Evolutionary conservation across 345 rosid species (phyloP).

Genomic region (Clarkia xantiana): DNA sequence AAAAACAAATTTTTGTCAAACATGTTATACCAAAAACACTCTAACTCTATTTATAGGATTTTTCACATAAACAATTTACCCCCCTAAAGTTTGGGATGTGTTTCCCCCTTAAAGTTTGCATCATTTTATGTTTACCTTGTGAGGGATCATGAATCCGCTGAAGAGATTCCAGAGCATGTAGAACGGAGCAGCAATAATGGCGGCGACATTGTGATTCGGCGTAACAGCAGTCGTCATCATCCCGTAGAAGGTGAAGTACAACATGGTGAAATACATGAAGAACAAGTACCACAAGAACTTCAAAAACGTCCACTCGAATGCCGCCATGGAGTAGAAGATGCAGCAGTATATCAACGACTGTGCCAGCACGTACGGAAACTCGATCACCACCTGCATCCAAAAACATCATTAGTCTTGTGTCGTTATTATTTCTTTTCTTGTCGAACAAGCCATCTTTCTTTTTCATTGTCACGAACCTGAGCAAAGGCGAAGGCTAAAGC

Average conservation of each 20-base stretch:
- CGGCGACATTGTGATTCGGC: slow-evolving; percentile 87
- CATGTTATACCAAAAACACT: too few relatives aligned
- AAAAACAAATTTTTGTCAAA: too few relatives aligned
- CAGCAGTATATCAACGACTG: slow-evolving; percentile 60
- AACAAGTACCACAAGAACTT: slow-evolving; percentile 84
- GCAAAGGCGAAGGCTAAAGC: slow-evolving; percentile 88
- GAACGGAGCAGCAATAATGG: slow-evolving; percentile 82
- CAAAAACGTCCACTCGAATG: slow-evolving; percentile 67
- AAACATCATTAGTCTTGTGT: too few relatives aligned
- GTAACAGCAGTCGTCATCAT: slow-evolving; percentile 98
- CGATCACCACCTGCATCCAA: slow-evolving; percentile 56
- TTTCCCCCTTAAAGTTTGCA: too few relatives aligned
- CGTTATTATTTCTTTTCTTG: too few relatives aligned
- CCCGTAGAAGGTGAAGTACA: slow-evolving; percentile 91
- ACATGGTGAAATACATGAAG: slow-evolving; percentile 82
- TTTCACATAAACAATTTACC: too few relatives aligned
- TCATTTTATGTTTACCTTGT: slow-evolving; percentile 41
- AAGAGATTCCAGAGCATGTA: slow-evolving; percentile 99
- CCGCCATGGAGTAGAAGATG: slow-evolving; percentile 85
- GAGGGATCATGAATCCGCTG: slow-evolving; percentile 91
- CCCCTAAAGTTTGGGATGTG: too few relatives aligned
- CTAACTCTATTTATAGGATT: too few relatives aligned
- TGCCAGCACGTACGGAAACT: slow-evolving; percentile 80
- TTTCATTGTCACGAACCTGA: slow-evolving; percentile 44
- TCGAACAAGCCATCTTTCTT: too few relatives aligned